phyloP scores from a whole-genome alignment of 2,329 filamentous ascomycete species.

The Diaporthe caulivora region DNA sequence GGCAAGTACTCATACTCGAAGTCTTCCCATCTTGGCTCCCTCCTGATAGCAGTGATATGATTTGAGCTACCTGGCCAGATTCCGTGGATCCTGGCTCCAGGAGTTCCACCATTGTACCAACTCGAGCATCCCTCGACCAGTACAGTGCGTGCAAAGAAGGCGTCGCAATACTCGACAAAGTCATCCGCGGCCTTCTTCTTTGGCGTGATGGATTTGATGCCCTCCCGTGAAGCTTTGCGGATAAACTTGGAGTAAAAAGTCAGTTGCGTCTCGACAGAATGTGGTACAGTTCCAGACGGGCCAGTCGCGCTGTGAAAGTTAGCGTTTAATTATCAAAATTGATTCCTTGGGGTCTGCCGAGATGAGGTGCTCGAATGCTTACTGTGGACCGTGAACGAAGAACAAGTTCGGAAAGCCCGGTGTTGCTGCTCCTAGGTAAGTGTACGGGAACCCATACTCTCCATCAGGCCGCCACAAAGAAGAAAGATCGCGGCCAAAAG shows the following conservation, averaged over 20 bases:
- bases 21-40: conserved; percentile 68
- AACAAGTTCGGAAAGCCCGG: conserved; percentile 77
- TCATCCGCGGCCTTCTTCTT: conserved; percentile 72
- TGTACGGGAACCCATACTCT: conserved; percentile 73
- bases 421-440: conserved; percentile 73
- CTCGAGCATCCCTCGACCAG: conserved; percentile 71
- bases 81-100: conserved; percentile 74
- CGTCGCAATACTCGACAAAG: conserved; percentile 70
- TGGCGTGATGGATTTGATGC: conserved; percentile 72
- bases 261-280: conserved; percentile 74
- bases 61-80: conserved; percentile 78
- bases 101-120: conserved; percentile 78
- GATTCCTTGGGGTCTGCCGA: too few relatives aligned
- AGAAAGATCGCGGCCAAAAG: conserved; percentile 65
- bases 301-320: conserved; percentile 54
- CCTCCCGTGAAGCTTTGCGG: conserved; percentile 74
- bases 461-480: conserved; percentile 69
- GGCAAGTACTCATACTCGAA: conserved; percentile 63
- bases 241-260: conserved; percentile 76
- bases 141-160: conserved; percentile 67
- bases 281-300: conserved; percentile 74
- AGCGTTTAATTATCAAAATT: too few relatives aligned
- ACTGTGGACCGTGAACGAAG: conserved; percentile 73
- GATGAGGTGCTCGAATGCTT: background rate
- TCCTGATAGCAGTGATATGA: conserved; percentile 69